Conservation (phyloP, 2,329 filamentous ascomycete genomes). For the Pseudogymnoascus sp. region DNA sequence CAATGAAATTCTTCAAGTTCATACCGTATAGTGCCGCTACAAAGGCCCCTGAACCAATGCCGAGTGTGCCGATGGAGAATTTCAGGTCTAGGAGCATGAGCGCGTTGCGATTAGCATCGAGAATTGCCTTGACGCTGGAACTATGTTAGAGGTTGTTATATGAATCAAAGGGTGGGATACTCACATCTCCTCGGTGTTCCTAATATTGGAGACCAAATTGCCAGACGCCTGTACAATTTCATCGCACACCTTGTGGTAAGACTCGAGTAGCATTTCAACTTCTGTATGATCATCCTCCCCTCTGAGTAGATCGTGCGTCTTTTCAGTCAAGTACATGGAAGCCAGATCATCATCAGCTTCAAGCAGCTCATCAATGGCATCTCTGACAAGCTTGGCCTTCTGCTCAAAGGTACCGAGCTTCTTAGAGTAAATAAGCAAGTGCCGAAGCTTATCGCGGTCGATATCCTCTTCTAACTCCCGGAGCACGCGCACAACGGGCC, state of each 20-base stretch:
- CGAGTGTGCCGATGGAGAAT: constrained; percentile 89
- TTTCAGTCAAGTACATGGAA: constrained; percentile 92
- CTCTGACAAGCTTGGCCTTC: constrained; percentile 86
- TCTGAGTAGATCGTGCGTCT: constrained; percentile 63
- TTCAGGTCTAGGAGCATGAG: constrained; percentile 97
- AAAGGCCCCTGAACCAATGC: constrained; percentile 91
- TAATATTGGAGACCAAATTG: constrained; percentile 87
- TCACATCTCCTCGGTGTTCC: constrained; percentile 97
- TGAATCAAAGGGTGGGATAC: constrained; percentile 26
- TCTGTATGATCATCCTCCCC: constrained; percentile 87
- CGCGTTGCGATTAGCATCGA: constrained; percentile 95
- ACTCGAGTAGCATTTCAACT: constrained; percentile 93
- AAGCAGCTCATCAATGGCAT: constrained; percentile 89
- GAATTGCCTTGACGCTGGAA: constrained; percentile 79
- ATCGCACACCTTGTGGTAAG: constrained; percentile 95
- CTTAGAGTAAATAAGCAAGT: constrained; percentile 90
- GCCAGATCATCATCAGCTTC: constrained; percentile 94
- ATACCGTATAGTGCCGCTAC: constrained; percentile 98
- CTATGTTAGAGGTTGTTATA: constrained; percentile 13
- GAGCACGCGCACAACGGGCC: constrained; percentile 83
- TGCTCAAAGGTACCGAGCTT: constrained; percentile 95
- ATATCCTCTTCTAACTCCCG: constrained; percentile 94
- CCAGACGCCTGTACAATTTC: constrained; percentile 95
- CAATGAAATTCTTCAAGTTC: constrained; percentile 98
- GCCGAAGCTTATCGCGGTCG: constrained; percentile 83